Evolutionary conservation across 345 rosid genomes (phyloP).

Genomic region (Gossypium longicalyx): DNA sequence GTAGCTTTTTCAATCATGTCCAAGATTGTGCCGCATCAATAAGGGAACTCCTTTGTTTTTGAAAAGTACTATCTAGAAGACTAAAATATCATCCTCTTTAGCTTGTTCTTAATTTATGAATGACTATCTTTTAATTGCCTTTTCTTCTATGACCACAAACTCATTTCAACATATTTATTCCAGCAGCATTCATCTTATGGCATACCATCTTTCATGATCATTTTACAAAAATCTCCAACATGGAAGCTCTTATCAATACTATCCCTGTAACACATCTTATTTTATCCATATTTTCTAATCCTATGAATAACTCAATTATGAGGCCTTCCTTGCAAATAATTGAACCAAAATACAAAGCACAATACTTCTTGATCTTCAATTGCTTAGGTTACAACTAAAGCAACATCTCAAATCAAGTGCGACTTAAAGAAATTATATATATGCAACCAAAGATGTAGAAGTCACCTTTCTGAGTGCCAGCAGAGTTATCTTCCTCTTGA

Average conservation of each 20-base stretch:
- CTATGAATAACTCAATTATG: neutral
- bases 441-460: neutral
- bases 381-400: neutral
- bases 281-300: neutral
- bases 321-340: neutral
- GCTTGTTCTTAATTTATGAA: neutral
- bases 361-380: neutral
- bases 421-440: neutral
- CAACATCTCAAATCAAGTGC: conserved; percentile 2
- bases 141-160: conserved; percentile 1
- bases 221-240: conserved; percentile 1
- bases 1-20: neutral
- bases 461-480: conserved; percentile 44
- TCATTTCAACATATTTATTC: neutral
- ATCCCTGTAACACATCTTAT: neutral
- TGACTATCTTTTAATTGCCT: neutral
- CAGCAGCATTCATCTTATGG: neutral
- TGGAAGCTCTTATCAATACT: neutral
- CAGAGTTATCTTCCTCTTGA: conserved; percentile 48
- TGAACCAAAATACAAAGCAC: neutral
- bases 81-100: neutral
- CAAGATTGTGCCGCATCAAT: neutral
- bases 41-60: neutral
- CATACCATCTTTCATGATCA: neutral
- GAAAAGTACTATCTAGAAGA: neutral